These are phyloP conservation scores for Populus tomentosa DNA, from an alignment of 441 rosid genomes.

Conservation along the genomic window DNA sequence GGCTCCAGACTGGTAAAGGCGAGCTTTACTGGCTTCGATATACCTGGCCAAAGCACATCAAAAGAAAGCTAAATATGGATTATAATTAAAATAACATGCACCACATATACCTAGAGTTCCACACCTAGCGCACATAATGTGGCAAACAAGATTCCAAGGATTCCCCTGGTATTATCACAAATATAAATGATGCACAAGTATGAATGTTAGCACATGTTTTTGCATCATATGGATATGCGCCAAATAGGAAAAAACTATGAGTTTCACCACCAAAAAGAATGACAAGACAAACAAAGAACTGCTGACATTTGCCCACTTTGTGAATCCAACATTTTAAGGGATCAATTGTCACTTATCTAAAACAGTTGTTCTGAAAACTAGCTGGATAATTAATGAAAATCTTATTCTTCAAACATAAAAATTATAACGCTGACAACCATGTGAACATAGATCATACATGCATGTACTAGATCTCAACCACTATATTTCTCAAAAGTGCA, in stretches of 20 bases:
- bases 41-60: constrained; percentile 66
- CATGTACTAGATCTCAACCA: background rate
- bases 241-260: background rate
- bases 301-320: background rate
- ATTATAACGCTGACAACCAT: background rate
- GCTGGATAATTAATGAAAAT: background rate
- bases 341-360: background rate
- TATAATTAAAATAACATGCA: too few species aligned
- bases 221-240: too few species aligned
- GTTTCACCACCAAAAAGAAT: background rate
- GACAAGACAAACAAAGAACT: background rate
- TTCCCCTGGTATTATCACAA: too few species aligned
- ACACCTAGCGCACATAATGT: background rate
- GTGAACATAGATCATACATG: background rate
- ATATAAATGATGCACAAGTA: too few species aligned
- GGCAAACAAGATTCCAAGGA: too few species aligned
- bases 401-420: background rate
- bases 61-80: too few species aligned
- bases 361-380: background rate
- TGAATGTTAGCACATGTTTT: background rate
- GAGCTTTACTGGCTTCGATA: constrained; percentile 95
- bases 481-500: background rate
- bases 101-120: background rate
- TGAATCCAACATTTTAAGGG: background rate
- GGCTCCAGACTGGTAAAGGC: constrained; percentile 61